Base-by-base conservation (phyloP, 169 alveolate genomes). In the Cryptosporidium bovis region DNA sequence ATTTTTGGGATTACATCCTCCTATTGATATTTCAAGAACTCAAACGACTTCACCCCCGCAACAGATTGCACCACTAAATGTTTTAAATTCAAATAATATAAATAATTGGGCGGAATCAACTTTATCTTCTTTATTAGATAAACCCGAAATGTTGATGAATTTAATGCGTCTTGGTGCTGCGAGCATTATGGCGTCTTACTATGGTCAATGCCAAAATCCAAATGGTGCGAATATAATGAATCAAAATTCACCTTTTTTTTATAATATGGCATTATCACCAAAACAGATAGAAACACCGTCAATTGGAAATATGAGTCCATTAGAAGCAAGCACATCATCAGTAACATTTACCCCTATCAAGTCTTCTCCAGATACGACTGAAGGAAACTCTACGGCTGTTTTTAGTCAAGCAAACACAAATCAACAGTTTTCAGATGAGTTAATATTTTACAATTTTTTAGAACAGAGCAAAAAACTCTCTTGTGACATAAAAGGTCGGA, bases 91-190 rank as follows among this genome's bases (percentile, higher is more conserved):
- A n/a, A 71, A 5, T 3, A 71, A 71, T 34, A 16, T 71, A 33
- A 71, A 71, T 33, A 56, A 56, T 56, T 71, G 84, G 84, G 84
- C 67, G n/a, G 84, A 71, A 55, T 34, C 68, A 51, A 64, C 84
- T 36, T 64, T 71, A 50, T 71, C 84, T 13, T 31, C 84, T n/a
- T 71, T 71, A 12, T 29, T 71, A 56, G 84, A 71, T 56, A 71
- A 71, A 8, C 84, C 84, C 16, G 84, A 71, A 6, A 71, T 71
- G 67, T 64, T 71, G 13, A 71, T 71, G 84, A 71, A 71, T 40
- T 56, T 71, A 55, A 71, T 71, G 84, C 66, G 84, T n/a, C 68
- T 71, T 15, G 84, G 84, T 53, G 84, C 84, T 34, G 84, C 84
- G 27, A 71, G 84, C 8, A 71, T 71, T 33, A 71, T 71, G 84